Base-by-base conservation (phyloP, 1,284 basidiomycete genomes). In the Fomitopsis schrenkii region DNA sequence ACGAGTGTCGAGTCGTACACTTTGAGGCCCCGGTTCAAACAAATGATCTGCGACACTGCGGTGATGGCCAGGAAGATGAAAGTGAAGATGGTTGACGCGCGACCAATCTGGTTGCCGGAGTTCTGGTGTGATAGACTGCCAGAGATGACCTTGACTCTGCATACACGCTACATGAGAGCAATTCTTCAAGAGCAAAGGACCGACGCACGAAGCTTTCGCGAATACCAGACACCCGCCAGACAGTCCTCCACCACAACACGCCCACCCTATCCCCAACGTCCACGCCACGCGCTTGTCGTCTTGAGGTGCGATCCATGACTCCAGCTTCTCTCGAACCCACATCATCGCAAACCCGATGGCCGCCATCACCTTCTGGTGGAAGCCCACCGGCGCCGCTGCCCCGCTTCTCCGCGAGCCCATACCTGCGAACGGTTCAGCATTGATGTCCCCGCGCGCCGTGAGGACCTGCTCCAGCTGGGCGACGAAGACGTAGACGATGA, bases 241-340 rank as follows among this genome's bases (percentile, higher is more conserved):
- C 36, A 98, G 78, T 38, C 92, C 88, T 7, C 95, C 95, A 35
- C 95, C 95, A 59, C 87, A 88, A 61, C 93, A 94, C 1, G 93
- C 91, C 95, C 95, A 98, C 0, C 89, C 90, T 56, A 97, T 92
- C 6, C 95, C 95, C 53, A 95, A 82, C 15, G 93, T 88, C 91
- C 94, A 97, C 4, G 88, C 87, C 53, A 97, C 79, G 52, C 88
- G 86, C 66, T 85, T 88, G 69, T 97, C 95, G 66, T 91, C 88
- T 64, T 92, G 88, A 5, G 88, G 79, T 22, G 83, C 86, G 2
- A 89, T 90, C 87, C 93, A 91, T 0, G 74, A 67, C 71, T 96
- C 94, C 53, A 97, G 75, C 66, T 79, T 79, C 60, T 83, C 80
- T 42, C 85, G 83, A 19, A 90, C 71, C 74, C 80, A 80, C 36